Percentiles rank a stretch among this genome's conserved stretches.
phyloP scores from a whole-genome alignment of 257 asterid species.

The Jacaranda copaia region DNA sequence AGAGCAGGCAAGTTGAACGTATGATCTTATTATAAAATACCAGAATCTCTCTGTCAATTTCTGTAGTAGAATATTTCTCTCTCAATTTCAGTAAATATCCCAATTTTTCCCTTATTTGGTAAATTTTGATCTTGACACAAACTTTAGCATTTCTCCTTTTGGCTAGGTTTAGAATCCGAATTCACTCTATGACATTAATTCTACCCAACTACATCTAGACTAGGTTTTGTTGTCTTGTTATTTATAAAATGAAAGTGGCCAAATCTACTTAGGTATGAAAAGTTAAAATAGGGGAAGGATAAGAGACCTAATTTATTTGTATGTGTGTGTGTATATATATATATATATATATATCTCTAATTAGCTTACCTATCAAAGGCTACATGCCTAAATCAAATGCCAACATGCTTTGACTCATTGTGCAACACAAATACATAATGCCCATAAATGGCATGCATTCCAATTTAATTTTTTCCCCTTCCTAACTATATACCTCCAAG shows the following conservation, averaged over 20 bases:
- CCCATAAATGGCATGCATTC: background rate
- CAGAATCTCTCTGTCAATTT: too few species aligned
- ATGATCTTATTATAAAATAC: too few species aligned
- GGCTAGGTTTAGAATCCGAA: background rate
- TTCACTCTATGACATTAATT: slow-evolving; percentile 14
- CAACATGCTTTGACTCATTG: background rate
- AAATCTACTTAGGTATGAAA: slow-evolving; percentile 16
- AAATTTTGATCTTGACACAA: too few species aligned
- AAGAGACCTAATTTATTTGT: slow-evolving; percentile 31
- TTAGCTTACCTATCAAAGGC: slow-evolving; percentile 16
- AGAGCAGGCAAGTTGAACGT: too few species aligned
- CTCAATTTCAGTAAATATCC: too few species aligned
- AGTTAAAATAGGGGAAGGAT: slow-evolving; percentile 13
- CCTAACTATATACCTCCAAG: background rate
- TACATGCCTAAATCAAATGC: background rate
- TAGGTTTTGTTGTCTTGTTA: slow-evolving; percentile 12
- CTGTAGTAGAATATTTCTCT: too few species aligned
- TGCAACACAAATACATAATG: background rate
- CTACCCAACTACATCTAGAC: background rate
- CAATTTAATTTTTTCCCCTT: background rate
- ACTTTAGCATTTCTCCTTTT: too few species aligned
- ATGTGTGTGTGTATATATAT: too few species aligned
- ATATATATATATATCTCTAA: background rate
- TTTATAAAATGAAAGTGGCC: background rate
- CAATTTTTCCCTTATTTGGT: too few species aligned